Evolutionary conservation across 2,329 filamentous ascomycete species (phyloP), one percentile per base, ranked within the genome.

Genomic region (Calonectria multiphialidica): DNA sequence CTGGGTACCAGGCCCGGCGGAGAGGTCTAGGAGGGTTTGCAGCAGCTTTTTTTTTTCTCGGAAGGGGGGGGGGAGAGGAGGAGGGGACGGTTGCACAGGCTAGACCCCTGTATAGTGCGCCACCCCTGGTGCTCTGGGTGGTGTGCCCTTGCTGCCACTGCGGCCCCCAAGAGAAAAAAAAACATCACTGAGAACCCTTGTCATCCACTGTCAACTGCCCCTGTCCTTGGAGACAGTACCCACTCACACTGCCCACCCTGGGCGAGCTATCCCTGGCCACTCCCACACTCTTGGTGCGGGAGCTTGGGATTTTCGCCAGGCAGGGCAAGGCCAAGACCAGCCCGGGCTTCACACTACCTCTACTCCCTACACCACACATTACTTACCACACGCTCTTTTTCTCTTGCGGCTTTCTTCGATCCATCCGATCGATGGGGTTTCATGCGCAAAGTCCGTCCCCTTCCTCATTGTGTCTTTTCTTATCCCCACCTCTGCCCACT

Each of bases 341-440:
- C 30, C 47, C 65, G 55, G 55, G 35, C 44, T 28, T 33, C 69
- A 63, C 75, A 3, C 50, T 57, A 57, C 53, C 21, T 35, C 33
- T 28, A 37, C 35, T 25, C 23, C 50, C 50, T 37, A 10, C 53
- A 23, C 35, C 12, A 40, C 35, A 10, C 53, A 23, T 21, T 18
- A 40, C 35, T 16, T n/a, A 37, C n/a, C 35, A 35, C 49, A 66
- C 68, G 65, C 69, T 66, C 53, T 23, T 42, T n/a, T 23, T 21
- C 57, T 70, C 57, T 69, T 37, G 65, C 73, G 66, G 72, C 73
- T 78, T 76, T 79, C 16, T 74, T 82, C 81, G 81, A 82, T 83
- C 78, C 68, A 76, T 79, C 82, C 81, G 81, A 83, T 83, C 81
- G 78, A 81, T 81, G 80, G 81, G 76, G 80, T 81, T 80, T 78